Percentiles rank a stretch among this genome's conserved stretches.
These are phyloP conservation scores for Penicillium frequentans DNA, from an alignment of 2,329 filamentous ascomycete species.

Conservation along the genomic window DNA sequence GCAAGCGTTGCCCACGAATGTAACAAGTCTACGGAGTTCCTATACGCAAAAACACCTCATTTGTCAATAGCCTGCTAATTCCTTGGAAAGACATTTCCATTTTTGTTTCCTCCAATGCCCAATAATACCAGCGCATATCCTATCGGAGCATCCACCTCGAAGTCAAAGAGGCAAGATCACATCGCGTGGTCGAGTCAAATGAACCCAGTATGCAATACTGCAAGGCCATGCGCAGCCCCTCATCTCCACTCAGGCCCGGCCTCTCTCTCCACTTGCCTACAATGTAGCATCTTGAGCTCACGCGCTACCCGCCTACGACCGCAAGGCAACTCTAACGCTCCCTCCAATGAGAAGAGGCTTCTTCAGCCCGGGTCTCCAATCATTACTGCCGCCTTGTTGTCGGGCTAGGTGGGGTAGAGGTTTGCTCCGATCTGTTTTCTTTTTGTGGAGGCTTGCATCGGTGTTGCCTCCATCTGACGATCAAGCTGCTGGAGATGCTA, in stretches of 20 bases:
- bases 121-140: conserved; percentile 1
- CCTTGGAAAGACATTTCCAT: neutral
- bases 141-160: conserved; percentile 6
- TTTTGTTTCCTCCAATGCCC: neutral
- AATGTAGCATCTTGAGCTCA: conserved; percentile 3
- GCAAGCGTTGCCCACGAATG: neutral
- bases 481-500: conserved; percentile 8
- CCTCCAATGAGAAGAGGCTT: conserved; percentile 10
- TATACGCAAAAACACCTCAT: neutral
- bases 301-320: conserved; percentile 20
- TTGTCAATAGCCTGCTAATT: neutral
- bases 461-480: conserved; percentile 7
- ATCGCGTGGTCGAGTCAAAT: conserved; percentile 27
- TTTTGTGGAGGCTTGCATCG: conserved; percentile 1
- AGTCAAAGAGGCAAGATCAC: conserved; percentile 1
- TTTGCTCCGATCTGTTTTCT: conserved; percentile 19
- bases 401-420: neutral
- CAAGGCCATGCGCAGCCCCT: neutral
- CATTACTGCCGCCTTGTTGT: neutral
- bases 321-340: conserved; percentile 12
- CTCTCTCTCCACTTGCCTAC: conserved; percentile 2
- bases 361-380: conserved; percentile 1
- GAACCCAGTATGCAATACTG: conserved; percentile 6
- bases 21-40: neutral
- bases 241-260: neutral